Evolutionary conservation across 2,329 filamentous ascomycete species (phyloP), one percentile per base, ranked within the genome.

Genomic region (Penicillium nordicum): DNA sequence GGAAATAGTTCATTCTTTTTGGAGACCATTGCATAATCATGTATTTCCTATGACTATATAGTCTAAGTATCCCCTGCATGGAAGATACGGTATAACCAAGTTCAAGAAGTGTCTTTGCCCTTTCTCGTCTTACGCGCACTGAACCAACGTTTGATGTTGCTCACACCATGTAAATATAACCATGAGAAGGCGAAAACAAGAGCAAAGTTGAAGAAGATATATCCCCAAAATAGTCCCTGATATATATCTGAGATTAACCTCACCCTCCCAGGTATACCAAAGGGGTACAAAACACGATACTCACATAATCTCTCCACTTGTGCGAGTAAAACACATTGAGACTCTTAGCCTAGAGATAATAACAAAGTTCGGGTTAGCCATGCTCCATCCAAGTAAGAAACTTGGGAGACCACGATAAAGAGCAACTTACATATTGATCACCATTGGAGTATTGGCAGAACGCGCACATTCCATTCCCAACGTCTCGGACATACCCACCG

Each of bases 361-460:
- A 25, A 27, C 7, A 40, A 42, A 34, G 12, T 25, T 25, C n/a
- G 9, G 16, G n/a, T 42, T n/a, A 46, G 30, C 30, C 32, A 36
- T 36, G n/a, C 14, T 21, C 7, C 18, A 14, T 32, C 30, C 5
- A 45, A 14, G 5, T 4, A 44, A 27, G 11, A 21, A 32, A 2
- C 11, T 32, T 12, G 45, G 9, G 32, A 25, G 3, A 10, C 34
- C 4, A 21, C 16, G 14, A 18, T 9, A 4, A 32, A 32, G 30
- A 3, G 18, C 5, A 42, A 67, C 73, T 59, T 63, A 83, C 80
- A 63, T 86, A 89, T 63, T 84, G 72, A 61, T 87, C 84, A 0
- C 87, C 87, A 2, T 72, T 80, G 1, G 77, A 76, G 57, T 82
- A 87, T 58, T 85, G 82, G 61, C 88, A 90, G 67, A 83, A 87